Percentiles rank a stretch among this genome's conserved stretches.
Conservation (phyloP, 768 basidiomycete species). For the Sarcomyxa edulis region DNA sequence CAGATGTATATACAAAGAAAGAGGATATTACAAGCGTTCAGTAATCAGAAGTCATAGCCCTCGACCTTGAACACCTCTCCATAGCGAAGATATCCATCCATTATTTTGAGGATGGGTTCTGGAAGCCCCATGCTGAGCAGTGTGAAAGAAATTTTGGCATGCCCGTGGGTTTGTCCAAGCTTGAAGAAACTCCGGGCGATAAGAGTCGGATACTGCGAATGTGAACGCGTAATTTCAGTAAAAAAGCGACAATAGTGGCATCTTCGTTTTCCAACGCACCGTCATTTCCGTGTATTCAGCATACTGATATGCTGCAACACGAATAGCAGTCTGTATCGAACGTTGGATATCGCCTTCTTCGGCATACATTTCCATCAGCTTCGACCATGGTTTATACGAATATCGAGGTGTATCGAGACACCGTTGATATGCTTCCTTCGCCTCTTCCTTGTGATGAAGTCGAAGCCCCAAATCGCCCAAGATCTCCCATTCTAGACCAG, state of each 20-base stretch:
- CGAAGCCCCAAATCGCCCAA: constrained; percentile 90
- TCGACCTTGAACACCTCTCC: constrained; percentile 86
- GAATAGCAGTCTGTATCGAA: constrained; percentile 85
- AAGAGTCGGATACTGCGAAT: constrained; percentile 75
- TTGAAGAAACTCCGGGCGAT: constrained; percentile 92
- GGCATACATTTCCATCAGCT: constrained; percentile 94
- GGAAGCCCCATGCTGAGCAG: constrained; percentile 93
- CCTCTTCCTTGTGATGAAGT: constrained; percentile 97
- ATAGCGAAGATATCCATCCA: constrained; percentile 89
- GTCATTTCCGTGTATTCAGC: constrained; percentile 88
- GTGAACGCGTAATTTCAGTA: constrained; percentile 7
- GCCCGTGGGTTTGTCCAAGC: constrained; percentile 87
- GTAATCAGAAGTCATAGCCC: constrained; percentile 74
- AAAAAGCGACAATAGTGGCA: constrained; percentile 4
- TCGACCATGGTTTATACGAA: constrained; percentile 88
- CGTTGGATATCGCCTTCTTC: constrained; percentile 93
- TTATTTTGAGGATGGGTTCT: constrained; percentile 83
- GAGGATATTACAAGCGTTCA: too few relatives aligned
- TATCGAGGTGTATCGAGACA: constrained; percentile 86
- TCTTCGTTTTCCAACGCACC: constrained; percentile 45
- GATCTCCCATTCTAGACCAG: constrained; percentile 97
- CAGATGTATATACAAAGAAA: too few relatives aligned
- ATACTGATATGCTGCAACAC: constrained; percentile 89
- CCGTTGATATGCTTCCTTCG: constrained; percentile 95
- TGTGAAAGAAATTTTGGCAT: constrained; percentile 91